These are phyloP conservation scores for Cadophora sp. DNA, from an alignment of 2,329 filamentous ascomycete species.

Conservation along the genomic window DNA sequence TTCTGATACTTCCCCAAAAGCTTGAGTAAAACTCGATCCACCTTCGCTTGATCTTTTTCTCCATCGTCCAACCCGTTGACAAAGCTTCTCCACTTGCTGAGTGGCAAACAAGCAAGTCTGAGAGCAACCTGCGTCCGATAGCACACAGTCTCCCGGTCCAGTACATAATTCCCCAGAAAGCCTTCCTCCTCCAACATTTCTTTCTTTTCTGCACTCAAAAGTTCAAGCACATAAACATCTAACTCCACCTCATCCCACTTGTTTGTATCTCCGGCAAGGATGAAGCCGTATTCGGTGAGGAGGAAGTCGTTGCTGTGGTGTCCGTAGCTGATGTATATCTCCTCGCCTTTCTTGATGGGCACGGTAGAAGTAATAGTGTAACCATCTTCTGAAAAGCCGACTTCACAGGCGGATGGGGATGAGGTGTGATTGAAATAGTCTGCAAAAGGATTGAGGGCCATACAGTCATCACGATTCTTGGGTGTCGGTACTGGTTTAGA, in stretches of 20 bases:
- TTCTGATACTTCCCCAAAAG: constrained; percentile 28
- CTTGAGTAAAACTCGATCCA: constrained; percentile 48
- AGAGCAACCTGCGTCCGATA: constrained; percentile 63
- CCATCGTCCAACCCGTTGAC: constrained; percentile 54
- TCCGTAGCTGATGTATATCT: constrained; percentile 75
- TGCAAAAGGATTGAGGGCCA: constrained; percentile 74
- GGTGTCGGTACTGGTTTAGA: constrained; percentile 41
- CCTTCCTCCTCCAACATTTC: constrained; percentile 51
- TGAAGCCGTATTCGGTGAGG: constrained; percentile 65
- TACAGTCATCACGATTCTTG: constrained; percentile 58
- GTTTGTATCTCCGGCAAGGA: constrained; percentile 38
- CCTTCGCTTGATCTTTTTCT: constrained; percentile 49
- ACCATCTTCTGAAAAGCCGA: constrained; percentile 55
- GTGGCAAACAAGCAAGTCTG: constrained; percentile 47
- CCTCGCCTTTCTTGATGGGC: constrained; percentile 62
- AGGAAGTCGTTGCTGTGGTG: constrained; percentile 75
- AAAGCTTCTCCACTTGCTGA: constrained; percentile 53
- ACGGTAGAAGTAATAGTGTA: constrained; percentile 62
- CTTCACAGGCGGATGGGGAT: constrained; percentile 46
- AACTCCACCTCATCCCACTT: constrained; percentile 42
- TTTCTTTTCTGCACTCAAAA: constrained; percentile 43
- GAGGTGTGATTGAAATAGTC: constrained; percentile 72
- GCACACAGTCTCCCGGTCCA: constrained; percentile 58
- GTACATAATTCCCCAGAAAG: constrained; percentile 58
- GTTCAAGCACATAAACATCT: constrained; percentile 39